Conservation (phyloP, 805 yeast species). For the Kockiozyma suomiensis region DNA sequence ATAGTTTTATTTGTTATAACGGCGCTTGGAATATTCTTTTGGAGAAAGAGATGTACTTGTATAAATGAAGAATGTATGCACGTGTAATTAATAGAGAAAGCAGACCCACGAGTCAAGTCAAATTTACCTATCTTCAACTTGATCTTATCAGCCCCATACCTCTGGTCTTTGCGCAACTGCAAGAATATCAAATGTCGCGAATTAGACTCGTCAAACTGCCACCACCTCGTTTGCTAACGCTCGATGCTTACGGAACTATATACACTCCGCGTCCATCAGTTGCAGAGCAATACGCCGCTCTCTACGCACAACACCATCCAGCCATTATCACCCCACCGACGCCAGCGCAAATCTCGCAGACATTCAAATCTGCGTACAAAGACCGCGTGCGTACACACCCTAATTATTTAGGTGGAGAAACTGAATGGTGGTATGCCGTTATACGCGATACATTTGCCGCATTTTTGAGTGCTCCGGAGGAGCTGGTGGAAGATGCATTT, state of each 20-base stretch:
- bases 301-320: conserved; percentile 6
- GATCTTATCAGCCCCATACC: background rate
- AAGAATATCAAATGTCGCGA: background rate
- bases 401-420: conserved; percentile 25
- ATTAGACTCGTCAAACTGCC: conserved; percentile 8
- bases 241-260: conserved; percentile 33
- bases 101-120: background rate
- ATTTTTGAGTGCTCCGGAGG: background rate
- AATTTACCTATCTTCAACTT: background rate
- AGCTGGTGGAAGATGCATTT: background rate
- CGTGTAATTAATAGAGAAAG: too few relatives aligned
- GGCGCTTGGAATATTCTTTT: background rate
- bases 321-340: background rate
- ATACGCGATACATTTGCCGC: conserved; percentile 18
- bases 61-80: too few relatives aligned
- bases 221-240: conserved; percentile 20
- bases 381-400: conserved; percentile 14
- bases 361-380: conserved; percentile 14
- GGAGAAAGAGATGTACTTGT: background rate
- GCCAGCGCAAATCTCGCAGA: background rate
- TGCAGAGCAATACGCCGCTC: conserved; percentile 19
- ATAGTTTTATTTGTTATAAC: background rate
- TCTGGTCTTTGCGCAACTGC: background rate
- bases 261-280: conserved; percentile 27
- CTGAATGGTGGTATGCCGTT: conserved; percentile 29